phyloP scores from a whole-genome alignment of 257 asterid species.

The Solanum appendiculatum region DNA sequence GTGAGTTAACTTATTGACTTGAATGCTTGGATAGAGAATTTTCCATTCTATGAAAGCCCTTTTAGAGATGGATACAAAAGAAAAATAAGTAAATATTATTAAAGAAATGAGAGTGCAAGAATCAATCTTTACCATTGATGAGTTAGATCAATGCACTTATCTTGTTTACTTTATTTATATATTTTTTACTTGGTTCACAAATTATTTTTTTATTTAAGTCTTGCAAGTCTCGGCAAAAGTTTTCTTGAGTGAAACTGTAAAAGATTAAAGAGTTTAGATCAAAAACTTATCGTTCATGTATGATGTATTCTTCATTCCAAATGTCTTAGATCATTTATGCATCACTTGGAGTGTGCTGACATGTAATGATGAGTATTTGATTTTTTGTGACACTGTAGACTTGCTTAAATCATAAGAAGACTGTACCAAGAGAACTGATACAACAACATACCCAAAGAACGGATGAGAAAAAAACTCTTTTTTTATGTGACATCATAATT shows the following conservation, averaged over 20 bases:
- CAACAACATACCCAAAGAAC: neutral
- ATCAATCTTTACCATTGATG: neutral
- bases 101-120: neutral
- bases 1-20: neutral
- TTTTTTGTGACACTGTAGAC: neutral
- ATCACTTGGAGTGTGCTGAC: neutral
- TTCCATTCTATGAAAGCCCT: neutral
- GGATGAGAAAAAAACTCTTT: neutral
- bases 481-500: neutral
- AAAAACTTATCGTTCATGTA: neutral
- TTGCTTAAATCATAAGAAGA: neutral
- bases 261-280: neutral
- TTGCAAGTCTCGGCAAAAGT: neutral
- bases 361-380: neutral
- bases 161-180: too few species aligned
- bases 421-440: neutral
- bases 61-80: neutral
- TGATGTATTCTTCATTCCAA: neutral
- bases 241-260: neutral
- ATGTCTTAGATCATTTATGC: neutral
- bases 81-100: neutral
- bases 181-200: neutral
- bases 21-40: neutral
- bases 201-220: neutral
- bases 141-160: neutral